Conservation (phyloP, 306 rosid species). For the Glycine latifolia region DNA sequence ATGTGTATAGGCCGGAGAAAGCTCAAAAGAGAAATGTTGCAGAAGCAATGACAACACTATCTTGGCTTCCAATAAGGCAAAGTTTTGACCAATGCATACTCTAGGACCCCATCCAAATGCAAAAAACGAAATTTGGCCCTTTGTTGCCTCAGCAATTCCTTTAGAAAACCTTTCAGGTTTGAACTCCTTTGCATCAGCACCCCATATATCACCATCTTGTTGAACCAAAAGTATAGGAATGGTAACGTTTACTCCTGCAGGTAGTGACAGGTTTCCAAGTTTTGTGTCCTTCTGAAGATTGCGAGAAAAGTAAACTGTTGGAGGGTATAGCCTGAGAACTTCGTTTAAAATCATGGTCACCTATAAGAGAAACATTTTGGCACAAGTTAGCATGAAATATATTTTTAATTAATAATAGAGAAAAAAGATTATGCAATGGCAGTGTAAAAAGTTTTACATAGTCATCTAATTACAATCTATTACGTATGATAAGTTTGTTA, state of each 20-base stretch:
- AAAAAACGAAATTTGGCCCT: constrained; percentile 10
- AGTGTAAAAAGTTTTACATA: too few relatives aligned
- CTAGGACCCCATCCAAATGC: constrained; percentile 42
- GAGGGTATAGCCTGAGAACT: constrained; percentile 67
- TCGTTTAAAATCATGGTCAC: constrained; percentile 66
- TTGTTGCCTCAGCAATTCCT: constrained; percentile 50
- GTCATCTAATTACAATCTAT: too few relatives aligned
- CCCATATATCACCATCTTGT: constrained; percentile 44
- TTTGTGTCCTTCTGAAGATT: background rate
- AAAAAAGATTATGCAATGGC: too few relatives aligned
- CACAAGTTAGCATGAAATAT: background rate
- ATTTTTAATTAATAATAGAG: too few relatives aligned
- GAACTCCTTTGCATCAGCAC: constrained; percentile 51
- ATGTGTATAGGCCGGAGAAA: constrained; percentile 52
- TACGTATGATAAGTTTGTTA: too few relatives aligned
- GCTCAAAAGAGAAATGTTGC: constrained; percentile 26
- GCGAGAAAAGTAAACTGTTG: background rate
- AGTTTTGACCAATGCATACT: constrained; percentile 46
- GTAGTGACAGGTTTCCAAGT: constrained; percentile 38
- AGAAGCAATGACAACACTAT: constrained; percentile 53
- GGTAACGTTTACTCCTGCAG: background rate
- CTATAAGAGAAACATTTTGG: constrained; percentile 23
- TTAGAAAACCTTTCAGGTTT: constrained; percentile 52
- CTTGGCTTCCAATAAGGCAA: constrained; percentile 54
- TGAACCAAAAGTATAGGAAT: constrained; percentile 43